Evolutionary conservation across 2,329 filamentous ascomycete genomes (phyloP).

Genomic region (Neonectria ditissima): DNA sequence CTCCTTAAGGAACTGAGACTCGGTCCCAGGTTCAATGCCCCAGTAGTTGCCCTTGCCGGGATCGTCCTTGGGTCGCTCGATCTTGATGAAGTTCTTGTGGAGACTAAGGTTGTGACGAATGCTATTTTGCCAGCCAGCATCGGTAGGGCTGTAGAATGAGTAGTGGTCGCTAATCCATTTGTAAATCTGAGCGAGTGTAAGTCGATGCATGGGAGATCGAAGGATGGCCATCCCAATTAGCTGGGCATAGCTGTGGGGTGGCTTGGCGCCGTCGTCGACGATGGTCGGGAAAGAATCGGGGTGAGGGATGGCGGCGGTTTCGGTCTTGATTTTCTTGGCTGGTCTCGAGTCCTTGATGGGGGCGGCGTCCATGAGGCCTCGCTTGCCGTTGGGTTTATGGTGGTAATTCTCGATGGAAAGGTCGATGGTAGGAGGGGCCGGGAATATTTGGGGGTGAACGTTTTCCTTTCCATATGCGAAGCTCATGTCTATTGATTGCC

Average conservation of each 20-base stretch:
- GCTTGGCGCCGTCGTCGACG: constrained; percentile 88
- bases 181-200: constrained; percentile 96
- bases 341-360: constrained; percentile 76
- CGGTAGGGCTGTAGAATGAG: constrained; percentile 84
- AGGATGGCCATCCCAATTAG: constrained; percentile 98
- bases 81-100: constrained; percentile 96
- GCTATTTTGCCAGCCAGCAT: constrained; percentile 98
- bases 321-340: constrained; percentile 75
- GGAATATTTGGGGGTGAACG: constrained; percentile 62
- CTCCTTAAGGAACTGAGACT: constrained; percentile 89
- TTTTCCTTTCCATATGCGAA: constrained; percentile 67
- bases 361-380: constrained; percentile 77
- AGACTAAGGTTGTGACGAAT: constrained; percentile 97
- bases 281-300: constrained; percentile 85
- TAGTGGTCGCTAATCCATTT: constrained; percentile 99
- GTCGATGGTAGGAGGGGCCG: constrained; percentile 60
- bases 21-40: constrained; percentile 91
- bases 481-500: constrained; percentile 59
- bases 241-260: constrained; percentile 91
- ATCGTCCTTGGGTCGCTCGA: constrained; percentile 95
- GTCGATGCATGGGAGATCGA: constrained; percentile 81
- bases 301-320: constrained; percentile 69
- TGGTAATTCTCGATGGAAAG: constrained; percentile 65
- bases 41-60: constrained; percentile 98
- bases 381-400: constrained; percentile 66